Base-by-base conservation (phyloP, 495 filamentous ascomycete species). In the Penicillium lagena region DNA sequence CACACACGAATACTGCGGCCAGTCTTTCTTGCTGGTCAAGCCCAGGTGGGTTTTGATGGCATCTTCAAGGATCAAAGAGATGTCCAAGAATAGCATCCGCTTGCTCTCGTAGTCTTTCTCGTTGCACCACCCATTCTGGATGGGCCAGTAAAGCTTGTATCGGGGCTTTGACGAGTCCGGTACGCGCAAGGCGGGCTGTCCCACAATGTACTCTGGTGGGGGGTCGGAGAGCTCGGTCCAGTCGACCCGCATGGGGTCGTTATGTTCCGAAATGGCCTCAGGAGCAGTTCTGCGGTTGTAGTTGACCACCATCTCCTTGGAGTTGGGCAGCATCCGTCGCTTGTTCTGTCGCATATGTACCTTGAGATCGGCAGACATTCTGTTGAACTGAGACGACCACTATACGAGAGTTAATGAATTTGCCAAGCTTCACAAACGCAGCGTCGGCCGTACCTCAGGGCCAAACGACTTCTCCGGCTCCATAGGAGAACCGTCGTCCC, bases 81-180 rank as follows among this genome's bases (percentile, higher is more conserved):
- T 83, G 62, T 97, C 93, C 47, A 90, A 72, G 53, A 85, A 85
- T 2, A 98, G 67, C 46, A 86, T 78, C 42, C 82, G 79, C 45
- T 85, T 85, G 53, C 75, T 83, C 1, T 71, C 60, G 57, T 97
- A 97, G 57, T 96, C 94, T 35, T 79, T 75, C 58, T 97, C 94
- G 50, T 98, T 95, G 51, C 90, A 80, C 69, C 80, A 87, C 4
- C 93, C 93, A 60, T 88, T 76, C 43, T 80, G 82, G 29, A 97
- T 78, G 10, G 93, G 94, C 89, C 90, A 95, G 68, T 83, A 89
- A 4, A 97, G 70, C 59, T 87, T 90, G 68, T 94, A 96, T 45
- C 86, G 81, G 8, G 90, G 93, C 9, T 76, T 80, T n/a, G 93
- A 97, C 41, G 82, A 71, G 54, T 98, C 93, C 0, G 93, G 84